phyloP scores from a whole-genome alignment of 2,329 filamentous ascomycete species.

The Periconia sp. region DNA sequence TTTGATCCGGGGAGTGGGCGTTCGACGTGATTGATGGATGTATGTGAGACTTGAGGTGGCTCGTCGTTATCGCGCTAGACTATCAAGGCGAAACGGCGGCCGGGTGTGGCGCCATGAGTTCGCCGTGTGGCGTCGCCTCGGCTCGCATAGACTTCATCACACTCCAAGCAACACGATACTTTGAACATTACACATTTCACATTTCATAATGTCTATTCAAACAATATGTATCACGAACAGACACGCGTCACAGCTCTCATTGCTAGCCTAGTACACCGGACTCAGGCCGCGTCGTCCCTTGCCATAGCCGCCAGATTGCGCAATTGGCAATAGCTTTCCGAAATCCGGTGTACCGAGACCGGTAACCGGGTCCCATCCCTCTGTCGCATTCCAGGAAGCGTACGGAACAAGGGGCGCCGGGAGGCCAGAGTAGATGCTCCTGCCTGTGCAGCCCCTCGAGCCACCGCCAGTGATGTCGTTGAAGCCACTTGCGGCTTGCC shows the following conservation, averaged over 20 bases:
- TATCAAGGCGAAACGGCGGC: neutral
- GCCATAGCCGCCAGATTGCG: constrained; percentile 21
- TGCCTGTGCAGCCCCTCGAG: constrained; percentile 53
- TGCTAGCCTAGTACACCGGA: constrained; percentile 8
- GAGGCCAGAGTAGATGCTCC: constrained; percentile 45
- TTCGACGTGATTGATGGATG: too few species aligned
- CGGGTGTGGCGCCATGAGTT: neutral
- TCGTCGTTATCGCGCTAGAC: neutral
- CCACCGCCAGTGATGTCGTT: constrained; percentile 58
- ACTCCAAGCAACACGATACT: too few species aligned
- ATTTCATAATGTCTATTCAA: too few species aligned
- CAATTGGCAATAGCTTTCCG: constrained; percentile 37
- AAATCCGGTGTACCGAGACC: constrained; percentile 49
- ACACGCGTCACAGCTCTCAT: neutral
- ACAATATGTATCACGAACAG: neutral
- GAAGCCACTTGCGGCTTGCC: constrained; percentile 50
- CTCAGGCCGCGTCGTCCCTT: constrained; percentile 17
- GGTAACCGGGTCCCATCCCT: constrained; percentile 59
- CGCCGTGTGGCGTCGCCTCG: neutral
- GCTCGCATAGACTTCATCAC: too few species aligned
- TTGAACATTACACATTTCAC: too few species aligned
- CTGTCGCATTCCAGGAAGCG: constrained; percentile 59
- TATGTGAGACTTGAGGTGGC: neutral
- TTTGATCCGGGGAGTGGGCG: too few species aligned
- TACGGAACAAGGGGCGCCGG: constrained; percentile 49